Conservation (phyloP, 345 rosid genomes). For the Acer saccharum region DNA sequence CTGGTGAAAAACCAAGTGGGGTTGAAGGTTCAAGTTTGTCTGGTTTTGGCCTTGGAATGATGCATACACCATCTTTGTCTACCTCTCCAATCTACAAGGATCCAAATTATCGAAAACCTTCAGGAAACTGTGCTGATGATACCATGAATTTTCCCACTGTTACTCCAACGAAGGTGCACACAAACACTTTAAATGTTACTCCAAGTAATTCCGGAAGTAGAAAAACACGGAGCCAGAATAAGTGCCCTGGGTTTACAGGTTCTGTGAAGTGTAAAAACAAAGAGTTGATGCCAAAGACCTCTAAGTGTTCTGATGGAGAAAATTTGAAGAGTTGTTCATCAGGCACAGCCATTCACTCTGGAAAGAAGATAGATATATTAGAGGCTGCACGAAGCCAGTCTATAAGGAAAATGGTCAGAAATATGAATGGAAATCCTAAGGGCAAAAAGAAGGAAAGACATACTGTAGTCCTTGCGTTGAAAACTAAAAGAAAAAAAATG, state of each 20-base stretch:
- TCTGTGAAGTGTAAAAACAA: constrained; percentile 10
- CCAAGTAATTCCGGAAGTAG: constrained; percentile 1
- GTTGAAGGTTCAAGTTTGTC: constrained; percentile 7
- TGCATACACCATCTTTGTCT: not conserved
- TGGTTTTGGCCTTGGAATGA: not conserved
- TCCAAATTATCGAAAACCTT: not conserved
- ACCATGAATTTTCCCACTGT: not conserved
- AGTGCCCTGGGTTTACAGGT: constrained; percentile 9
- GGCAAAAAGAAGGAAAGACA: constrained; percentile 15
- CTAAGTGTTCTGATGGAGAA: constrained; percentile 7
- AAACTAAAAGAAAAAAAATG: not conserved
- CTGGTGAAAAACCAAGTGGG: not conserved
- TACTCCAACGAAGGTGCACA: constrained; percentile 8
- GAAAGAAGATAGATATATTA: not conserved
- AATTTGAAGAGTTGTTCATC: constrained; percentile 16
- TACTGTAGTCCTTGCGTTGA: not conserved
- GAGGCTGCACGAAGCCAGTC: constrained; percentile 12
- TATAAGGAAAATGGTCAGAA: constrained; percentile 13
- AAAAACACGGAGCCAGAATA: constrained; percentile 11
- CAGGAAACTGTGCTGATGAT: not conserved
- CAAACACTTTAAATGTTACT: not conserved
- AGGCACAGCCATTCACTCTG: not conserved
- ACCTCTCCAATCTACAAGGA: constrained; percentile 1
- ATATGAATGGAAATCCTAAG: not conserved
- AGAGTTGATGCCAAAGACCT: constrained; percentile 2